Conservation (phyloP, 768 basidiomycete genomes). For the Boletellus emodensis region DNA sequence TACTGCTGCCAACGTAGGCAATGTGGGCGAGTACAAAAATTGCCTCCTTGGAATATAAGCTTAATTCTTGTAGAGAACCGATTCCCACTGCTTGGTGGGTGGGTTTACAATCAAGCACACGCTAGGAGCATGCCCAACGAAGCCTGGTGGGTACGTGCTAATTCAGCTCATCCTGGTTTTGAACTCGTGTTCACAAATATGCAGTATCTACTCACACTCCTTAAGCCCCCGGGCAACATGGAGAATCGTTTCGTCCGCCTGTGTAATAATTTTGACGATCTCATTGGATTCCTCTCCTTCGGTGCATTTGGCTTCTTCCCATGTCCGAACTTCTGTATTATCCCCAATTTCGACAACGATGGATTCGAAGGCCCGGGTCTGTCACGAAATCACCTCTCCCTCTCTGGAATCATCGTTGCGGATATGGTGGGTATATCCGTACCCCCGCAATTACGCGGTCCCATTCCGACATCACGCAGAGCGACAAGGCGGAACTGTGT, state of each 20-base stretch:
- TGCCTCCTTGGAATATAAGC: background rate
- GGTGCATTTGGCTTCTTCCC: conserved; percentile 17
- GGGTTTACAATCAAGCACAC: conserved; percentile 28
- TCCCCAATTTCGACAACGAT: background rate
- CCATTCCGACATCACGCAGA: conserved; percentile 3
- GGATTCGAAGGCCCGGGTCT: background rate
- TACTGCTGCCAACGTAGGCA: conserved; percentile 9
- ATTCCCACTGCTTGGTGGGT: conserved; percentile 28
- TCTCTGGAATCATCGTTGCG: conserved; percentile 18
- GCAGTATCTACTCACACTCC: conserved; percentile 4
- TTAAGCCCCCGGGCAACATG: conserved; percentile 14
- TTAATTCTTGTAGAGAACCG: conserved; percentile 9
- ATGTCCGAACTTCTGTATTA: conserved; percentile 18
- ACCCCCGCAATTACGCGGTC: background rate
- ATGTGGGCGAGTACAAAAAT: conserved; percentile 3
- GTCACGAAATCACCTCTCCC: conserved; percentile 19
- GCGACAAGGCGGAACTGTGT: conserved; percentile 13
- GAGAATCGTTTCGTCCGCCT: conserved; percentile 31
- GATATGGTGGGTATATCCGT: conserved; percentile 14
- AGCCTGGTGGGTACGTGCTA: conserved; percentile 31
- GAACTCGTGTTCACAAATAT: background rate
- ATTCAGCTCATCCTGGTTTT: background rate
- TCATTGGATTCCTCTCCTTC: conserved; percentile 29
- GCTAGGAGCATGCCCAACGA: conserved; percentile 22
- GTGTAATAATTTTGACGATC: conserved; percentile 29